Conservation (phyloP, 1,139 yeast genomes). For the Sporopachydermia cereana region DNA sequence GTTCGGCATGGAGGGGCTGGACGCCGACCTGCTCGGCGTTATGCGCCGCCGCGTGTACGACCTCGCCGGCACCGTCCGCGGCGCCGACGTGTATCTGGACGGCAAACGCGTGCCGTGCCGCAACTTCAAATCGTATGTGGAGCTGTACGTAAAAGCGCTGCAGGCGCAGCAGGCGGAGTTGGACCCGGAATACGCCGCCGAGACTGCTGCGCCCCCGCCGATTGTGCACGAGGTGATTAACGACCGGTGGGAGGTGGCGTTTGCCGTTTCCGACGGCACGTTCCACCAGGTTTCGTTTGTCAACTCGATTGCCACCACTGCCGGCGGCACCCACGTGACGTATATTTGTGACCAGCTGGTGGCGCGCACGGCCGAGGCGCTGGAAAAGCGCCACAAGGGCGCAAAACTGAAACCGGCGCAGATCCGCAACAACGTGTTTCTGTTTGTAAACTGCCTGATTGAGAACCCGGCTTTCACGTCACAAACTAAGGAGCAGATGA, state of each 20-base stretch:
- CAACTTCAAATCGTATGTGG: constrained; percentile 79
- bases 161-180: constrained; percentile 28
- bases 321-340: constrained; percentile 95
- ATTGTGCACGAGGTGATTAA: constrained; percentile 69
- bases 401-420: constrained; percentile 80
- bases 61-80: constrained; percentile 89
- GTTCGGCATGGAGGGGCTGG: constrained; percentile 75
- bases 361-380: constrained; percentile 55
- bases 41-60: constrained; percentile 91
- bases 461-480: constrained; percentile 97
- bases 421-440: constrained; percentile 79
- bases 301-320: constrained; percentile 92
- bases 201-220: constrained; percentile 16
- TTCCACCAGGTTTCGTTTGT: constrained; percentile 96
- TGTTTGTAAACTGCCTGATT: constrained; percentile 83
- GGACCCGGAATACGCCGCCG: constrained; percentile 18
- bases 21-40: constrained; percentile 73
- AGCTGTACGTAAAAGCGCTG: constrained; percentile 73
- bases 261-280: constrained; percentile 82
- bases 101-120: constrained; percentile 59
- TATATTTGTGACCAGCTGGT: constrained; percentile 78
- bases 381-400: constrained; percentile 64
- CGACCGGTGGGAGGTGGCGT: constrained; percentile 92
- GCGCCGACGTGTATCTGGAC: constrained; percentile 68
- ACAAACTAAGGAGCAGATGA: constrained; percentile 92